Evolutionary conservation across 176 grass and related monocot genomes (phyloP).

Genomic region (Paspalum notatum): DNA sequence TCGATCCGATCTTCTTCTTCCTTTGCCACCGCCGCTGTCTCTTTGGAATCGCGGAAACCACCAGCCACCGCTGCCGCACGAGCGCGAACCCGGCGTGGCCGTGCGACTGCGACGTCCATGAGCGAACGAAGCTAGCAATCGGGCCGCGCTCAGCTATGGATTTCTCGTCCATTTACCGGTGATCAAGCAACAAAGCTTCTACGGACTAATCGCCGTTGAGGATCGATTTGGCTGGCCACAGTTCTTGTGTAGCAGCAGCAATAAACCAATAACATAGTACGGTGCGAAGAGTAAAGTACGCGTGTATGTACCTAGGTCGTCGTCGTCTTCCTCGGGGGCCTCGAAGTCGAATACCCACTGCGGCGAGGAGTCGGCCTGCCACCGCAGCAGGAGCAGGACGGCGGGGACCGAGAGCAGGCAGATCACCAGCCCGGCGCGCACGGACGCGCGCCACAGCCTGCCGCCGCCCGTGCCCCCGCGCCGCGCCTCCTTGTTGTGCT

Average conservation of each 20-base stretch:
- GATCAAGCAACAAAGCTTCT: not conserved
- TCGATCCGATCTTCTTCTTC: not conserved
- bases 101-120: not conserved
- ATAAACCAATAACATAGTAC: not conserved
- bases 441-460: slow-evolving; percentile 35
- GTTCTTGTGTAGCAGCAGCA: too few relatives aligned
- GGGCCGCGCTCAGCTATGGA: not conserved
- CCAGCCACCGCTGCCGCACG: not conserved
- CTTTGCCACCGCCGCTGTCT: not conserved
- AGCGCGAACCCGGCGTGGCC: not conserved
- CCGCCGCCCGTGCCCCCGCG: slow-evolving; percentile 23
- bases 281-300: not conserved
- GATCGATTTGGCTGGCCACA: not conserved
- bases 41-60: not conserved
- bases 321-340: slow-evolving; percentile 28
- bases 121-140: not conserved
- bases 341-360: slow-evolving; percentile 46
- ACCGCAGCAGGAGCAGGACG: slow-evolving; percentile 36
- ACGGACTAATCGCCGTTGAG: not conserved
- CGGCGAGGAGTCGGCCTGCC: slow-evolving; percentile 27
- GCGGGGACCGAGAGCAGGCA: slow-evolving; percentile 43
- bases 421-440: slow-evolving; percentile 46
- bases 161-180: not conserved
- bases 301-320: slow-evolving; percentile 30
- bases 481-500: slow-evolving; percentile 39